These are phyloP conservation scores for Astrocystis sublimbata DNA, from an alignment of 495 filamentous ascomycete species.

Conservation along the genomic window DNA sequence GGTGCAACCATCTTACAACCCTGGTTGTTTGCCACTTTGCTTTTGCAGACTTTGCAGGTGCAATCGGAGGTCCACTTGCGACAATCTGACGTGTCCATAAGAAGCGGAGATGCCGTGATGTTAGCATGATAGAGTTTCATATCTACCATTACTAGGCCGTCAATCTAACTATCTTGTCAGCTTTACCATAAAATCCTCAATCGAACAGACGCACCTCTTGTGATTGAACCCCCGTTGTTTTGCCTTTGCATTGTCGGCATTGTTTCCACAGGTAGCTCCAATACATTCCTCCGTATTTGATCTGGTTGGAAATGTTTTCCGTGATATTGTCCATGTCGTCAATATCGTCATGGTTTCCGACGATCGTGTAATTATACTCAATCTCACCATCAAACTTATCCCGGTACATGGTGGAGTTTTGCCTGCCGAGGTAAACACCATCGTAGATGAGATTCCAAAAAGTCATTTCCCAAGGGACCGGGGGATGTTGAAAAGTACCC, in stretches of 20 bases:
- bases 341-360: background rate
- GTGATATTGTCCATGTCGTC: background rate
- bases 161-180: background rate
- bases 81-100: background rate
- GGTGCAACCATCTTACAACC: background rate
- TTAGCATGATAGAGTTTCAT: background rate
- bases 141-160: background rate
- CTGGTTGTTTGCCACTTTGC: background rate
- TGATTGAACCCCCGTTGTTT: background rate
- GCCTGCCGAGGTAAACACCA: background rate
- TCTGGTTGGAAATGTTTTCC: background rate
- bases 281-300: background rate
- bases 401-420: rapidly evolving
- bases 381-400: background rate
- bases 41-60: background rate
- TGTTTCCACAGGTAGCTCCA: background rate
- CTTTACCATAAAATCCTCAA: background rate
- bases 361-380: background rate
- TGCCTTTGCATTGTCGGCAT: background rate
- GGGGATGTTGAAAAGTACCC: background rate
- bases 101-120: background rate
- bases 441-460: background rate
- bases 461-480: background rate
- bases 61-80: background rate
- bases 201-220: background rate